Percentiles rank a stretch among this genome's conserved stretches.
Conservation (phyloP, 306 rosid species). For the Lupinus albus region DNA sequence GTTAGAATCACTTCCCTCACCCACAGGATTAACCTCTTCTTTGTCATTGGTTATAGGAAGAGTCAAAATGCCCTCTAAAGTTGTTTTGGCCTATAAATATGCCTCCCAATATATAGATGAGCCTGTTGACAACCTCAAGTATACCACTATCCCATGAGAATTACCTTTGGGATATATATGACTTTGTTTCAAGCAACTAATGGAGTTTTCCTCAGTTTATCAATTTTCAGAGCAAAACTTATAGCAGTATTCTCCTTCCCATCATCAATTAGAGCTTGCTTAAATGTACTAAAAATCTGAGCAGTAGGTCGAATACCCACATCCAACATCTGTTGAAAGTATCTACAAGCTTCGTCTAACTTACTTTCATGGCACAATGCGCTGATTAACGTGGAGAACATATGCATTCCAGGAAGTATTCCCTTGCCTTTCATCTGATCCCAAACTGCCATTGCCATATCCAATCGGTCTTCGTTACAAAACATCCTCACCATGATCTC, state of each 20-base stretch:
- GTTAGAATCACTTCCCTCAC: constrained; percentile 5
- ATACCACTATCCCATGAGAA: background rate
- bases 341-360: constrained; percentile 74
- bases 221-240: constrained; percentile 52
- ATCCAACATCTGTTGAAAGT: constrained; percentile 79
- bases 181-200: constrained; percentile 40
- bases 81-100: background rate
- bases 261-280: constrained; percentile 56
- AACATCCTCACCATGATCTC: constrained; percentile 81
- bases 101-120: background rate
- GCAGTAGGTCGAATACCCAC: constrained; percentile 80
- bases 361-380: constrained; percentile 62
- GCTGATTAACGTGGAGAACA: constrained; percentile 71
- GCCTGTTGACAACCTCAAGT: background rate
- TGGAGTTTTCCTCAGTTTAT: constrained; percentile 65
- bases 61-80: background rate
- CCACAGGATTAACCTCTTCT: background rate
- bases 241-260: constrained; percentile 55
- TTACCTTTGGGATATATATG: background rate
- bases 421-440: constrained; percentile 70
- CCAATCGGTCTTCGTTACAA: constrained; percentile 63
- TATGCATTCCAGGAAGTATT: constrained; percentile 73
- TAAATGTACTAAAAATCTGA: constrained; percentile 61
- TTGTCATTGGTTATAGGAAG: background rate
- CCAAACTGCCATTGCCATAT: constrained; percentile 70